phyloP scores from a whole-genome alignment of 2,329 filamentous ascomycete genomes.

The Xylariaceae sp. region DNA sequence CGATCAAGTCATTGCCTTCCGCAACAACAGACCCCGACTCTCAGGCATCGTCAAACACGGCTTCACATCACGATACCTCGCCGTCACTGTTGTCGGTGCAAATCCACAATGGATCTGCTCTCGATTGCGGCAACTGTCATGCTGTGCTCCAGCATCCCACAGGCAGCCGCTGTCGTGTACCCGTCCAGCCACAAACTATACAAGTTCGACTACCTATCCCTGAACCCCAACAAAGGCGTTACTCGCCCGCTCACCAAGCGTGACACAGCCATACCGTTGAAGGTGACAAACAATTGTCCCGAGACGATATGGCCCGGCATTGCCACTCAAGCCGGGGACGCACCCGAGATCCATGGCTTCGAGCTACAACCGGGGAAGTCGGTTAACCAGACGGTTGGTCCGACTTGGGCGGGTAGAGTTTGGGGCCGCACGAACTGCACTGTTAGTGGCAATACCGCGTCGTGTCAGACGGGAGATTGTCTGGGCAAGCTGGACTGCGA shows the following conservation, averaged over 20 bases:
- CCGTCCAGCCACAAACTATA: conserved; percentile 30
- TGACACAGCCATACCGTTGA: conserved; percentile 50
- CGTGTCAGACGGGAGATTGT: conserved; percentile 76
- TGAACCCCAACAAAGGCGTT: conserved; percentile 20
- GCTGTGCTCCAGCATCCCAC: conserved; percentile 3
- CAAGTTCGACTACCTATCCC: conserved; percentile 30
- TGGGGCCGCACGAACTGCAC: conserved; percentile 85
- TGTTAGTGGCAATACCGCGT: conserved; percentile 64
- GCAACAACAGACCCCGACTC: too few species aligned
- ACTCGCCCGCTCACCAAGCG: conserved; percentile 27
- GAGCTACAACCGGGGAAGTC: conserved; percentile 58
- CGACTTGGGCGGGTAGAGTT: conserved; percentile 76
- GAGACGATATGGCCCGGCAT: conserved; percentile 75
- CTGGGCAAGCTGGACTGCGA: conserved; percentile 66
- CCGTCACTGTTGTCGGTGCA: too few species aligned
- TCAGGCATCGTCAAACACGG: too few species aligned
- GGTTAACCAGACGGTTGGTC: conserved; percentile 61
- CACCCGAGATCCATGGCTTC: conserved; percentile 67
- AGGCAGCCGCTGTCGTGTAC: conserved; percentile 25
- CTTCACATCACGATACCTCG: too few species aligned
- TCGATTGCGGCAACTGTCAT: too few species aligned
- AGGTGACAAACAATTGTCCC: conserved; percentile 69
- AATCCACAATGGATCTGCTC: too few species aligned
- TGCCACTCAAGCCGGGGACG: conserved; percentile 67
- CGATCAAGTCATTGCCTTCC: too few species aligned